A percentile compares a stretch with the other conserved stretches of the same genome.
phyloP scores from a whole-genome alignment of 345 rosid genomes.

The Aquilaria yunnanensis region DNA sequence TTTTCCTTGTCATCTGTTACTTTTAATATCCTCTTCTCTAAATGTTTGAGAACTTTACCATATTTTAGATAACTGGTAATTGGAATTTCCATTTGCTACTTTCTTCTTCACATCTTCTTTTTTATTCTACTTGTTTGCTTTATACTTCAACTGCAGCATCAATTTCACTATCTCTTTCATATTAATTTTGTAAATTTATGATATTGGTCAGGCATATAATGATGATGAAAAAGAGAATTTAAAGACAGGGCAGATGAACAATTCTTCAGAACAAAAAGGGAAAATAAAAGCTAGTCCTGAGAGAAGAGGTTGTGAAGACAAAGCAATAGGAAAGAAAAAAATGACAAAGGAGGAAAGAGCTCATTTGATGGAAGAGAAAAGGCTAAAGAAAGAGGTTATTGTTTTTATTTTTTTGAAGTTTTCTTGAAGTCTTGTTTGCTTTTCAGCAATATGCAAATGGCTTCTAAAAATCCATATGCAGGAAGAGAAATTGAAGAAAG shows the following conservation, averaged over 20 bases:
- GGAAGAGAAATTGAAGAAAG: constrained; percentile 80
- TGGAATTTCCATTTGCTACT: too few species aligned
- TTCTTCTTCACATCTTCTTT: too few species aligned
- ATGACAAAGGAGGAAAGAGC: constrained; percentile 46
- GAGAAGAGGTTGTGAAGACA: constrained; percentile 26
- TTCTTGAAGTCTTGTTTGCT: constrained; percentile 8
- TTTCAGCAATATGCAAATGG: neutral
- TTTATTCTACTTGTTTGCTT: too few species aligned
- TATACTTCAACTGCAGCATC: too few species aligned
- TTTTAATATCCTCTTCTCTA: too few species aligned
- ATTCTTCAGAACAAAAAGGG: constrained; percentile 17
- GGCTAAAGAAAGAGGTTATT: constrained; percentile 67
- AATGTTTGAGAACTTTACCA: too few species aligned
- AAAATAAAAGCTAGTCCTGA: constrained; percentile 17
- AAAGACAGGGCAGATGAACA: constrained; percentile 30
- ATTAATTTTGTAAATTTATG: neutral
- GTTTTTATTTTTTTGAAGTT: constrained; percentile 4
- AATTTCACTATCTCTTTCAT: too few species aligned
- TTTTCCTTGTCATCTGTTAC: too few species aligned
- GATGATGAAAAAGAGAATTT: constrained; percentile 47
- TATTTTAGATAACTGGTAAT: too few species aligned
- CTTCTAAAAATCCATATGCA: constrained; percentile 28
- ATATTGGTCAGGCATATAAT: constrained; percentile 39
- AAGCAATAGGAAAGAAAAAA: constrained; percentile 37
- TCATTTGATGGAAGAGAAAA: constrained; percentile 62